phyloP scores from a whole-genome alignment of 805 yeast genomes.

The Kazachstania taianensis region DNA sequence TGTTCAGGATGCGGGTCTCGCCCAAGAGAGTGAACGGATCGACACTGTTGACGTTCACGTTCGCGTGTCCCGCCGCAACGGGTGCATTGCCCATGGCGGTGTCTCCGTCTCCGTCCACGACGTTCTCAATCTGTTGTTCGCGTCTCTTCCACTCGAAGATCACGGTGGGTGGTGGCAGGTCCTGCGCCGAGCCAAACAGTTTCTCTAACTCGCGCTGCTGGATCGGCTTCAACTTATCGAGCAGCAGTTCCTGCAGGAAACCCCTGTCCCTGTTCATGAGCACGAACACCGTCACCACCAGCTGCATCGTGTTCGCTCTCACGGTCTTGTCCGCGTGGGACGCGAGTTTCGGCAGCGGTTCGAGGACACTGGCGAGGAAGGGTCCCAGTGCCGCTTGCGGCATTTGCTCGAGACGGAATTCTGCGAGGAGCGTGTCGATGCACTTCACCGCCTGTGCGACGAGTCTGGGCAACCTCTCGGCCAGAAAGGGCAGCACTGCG shows the following conservation, averaged over 20 bases:
- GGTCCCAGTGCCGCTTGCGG: not conserved
- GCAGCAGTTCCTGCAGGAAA: constrained; percentile 45
- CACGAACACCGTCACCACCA: constrained; percentile 59
- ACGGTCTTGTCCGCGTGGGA: constrained; percentile 82
- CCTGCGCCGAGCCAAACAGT: constrained; percentile 39
- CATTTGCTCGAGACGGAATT: constrained; percentile 16
- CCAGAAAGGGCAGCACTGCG: constrained; percentile 48
- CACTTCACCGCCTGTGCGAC: constrained; percentile 59
- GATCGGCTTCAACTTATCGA: constrained; percentile 74
- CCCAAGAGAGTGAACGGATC: constrained; percentile 68
- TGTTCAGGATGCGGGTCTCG: constrained; percentile 55
- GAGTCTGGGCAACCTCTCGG: constrained; percentile 63
- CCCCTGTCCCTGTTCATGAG: constrained; percentile 52
- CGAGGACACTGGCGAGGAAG: constrained; percentile 29
- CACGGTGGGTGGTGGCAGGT: not conserved
- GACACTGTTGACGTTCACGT: constrained; percentile 16
- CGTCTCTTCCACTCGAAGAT: constrained; percentile 13
- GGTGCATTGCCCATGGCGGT: constrained; percentile 23
- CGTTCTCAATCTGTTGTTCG: constrained; percentile 1
- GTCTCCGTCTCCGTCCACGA: constrained; percentile 19
- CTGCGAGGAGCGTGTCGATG: constrained; percentile 42
- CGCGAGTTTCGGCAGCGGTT: constrained; percentile 62
- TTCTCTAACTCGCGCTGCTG: constrained; percentile 77
- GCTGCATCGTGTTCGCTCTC: constrained; percentile 61
- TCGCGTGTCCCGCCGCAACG: too few species aligned